Evolutionary conservation across 805 yeast species (phyloP).

Genomic region (Metschnikowia koreensis): DNA sequence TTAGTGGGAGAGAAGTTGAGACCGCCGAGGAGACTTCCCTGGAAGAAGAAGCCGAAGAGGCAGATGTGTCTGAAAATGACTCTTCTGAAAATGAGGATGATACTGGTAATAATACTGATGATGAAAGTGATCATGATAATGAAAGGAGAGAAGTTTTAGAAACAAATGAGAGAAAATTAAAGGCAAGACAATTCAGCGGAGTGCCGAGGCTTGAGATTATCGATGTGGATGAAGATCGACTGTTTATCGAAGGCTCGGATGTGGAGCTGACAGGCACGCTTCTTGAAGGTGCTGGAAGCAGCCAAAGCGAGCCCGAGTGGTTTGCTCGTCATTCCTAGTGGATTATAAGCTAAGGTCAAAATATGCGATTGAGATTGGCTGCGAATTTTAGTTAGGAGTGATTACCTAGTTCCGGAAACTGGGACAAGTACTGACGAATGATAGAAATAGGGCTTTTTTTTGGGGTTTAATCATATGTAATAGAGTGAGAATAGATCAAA

Average conservation of each 20-base stretch:
- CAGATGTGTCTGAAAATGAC: no score
- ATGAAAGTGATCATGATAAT: slow-evolving; percentile 4
- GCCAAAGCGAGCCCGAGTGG: slow-evolving; percentile 12
- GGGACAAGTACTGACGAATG: no score
- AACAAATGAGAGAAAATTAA: not conserved
- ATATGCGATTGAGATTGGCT: no score
- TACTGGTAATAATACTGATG: not conserved
- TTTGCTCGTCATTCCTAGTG: slow-evolving; percentile 8
- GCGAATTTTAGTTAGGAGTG: not conserved
- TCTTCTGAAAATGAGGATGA: no score
- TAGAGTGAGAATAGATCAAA: no score
- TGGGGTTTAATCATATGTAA: no score
- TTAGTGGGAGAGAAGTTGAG: not conserved
- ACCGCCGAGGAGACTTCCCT: not conserved
- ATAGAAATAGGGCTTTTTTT: no score
- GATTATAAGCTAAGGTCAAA: no score
- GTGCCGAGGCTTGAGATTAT: not conserved
- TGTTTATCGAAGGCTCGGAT: slow-evolving; percentile 35
- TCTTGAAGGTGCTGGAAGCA: slow-evolving; percentile 13
- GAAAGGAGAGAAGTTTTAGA: not conserved
- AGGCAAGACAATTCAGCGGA: not conserved
- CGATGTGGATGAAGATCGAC: slow-evolving; percentile 1
- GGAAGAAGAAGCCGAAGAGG: not conserved
- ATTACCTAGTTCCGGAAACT: no score
- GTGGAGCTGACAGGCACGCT: slow-evolving; percentile 28